Evolutionary conservation across 1,139 yeast species (phyloP), one percentile per base, ranked within the genome.

Genomic region (Tardiomyces depauwii): DNA sequence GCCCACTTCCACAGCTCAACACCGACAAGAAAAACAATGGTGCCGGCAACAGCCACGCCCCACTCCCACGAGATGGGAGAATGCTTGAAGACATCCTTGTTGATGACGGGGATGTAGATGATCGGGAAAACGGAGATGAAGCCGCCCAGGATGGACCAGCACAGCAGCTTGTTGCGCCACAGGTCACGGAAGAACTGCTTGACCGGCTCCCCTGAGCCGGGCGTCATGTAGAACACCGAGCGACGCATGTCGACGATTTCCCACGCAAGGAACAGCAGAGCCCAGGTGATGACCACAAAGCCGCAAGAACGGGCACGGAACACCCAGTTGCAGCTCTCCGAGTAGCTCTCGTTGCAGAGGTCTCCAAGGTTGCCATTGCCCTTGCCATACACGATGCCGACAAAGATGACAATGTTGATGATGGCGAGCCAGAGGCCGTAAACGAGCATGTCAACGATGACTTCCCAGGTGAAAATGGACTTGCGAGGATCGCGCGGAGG

Each of bases 271-370:
- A 88, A 65, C 51, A 88, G 74, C 2, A 94, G 83, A 67, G 93
- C 78, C 95, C 96, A 88, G 1, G 96, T 87, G 82, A 88, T 81
- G 6, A 81, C 78, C 2, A 84, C 86, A 67, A 88, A 88, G 0
- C 93, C 75, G 2, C 85, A 77, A 1, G 95, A 78, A 61, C 96
- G 78, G 2, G 91, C 89, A 57, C 77, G 71, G 68, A 81, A 86
- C 5, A 88, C 95, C 53, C 73, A 67, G 43, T 67, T 60, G 66
- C 96, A 88, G 1, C 66, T 44, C 2, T 64, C 71, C 47, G 63
- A 64, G 52, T 65, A 70, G 11, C 61, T 57, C 42, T 67, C 63
- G 62, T 87, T 86, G 68, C 95, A 86, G 52, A 72, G 65, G 33
- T 50, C 48, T 21, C 95, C 95, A 45, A 86, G 71, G 38, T 79